Percentiles rank a stretch among this genome's conserved stretches.
These are phyloP conservation scores for Hibiscus syriacus DNA, from an alignment of 345 rosid genomes.

Conservation along the genomic window DNA sequence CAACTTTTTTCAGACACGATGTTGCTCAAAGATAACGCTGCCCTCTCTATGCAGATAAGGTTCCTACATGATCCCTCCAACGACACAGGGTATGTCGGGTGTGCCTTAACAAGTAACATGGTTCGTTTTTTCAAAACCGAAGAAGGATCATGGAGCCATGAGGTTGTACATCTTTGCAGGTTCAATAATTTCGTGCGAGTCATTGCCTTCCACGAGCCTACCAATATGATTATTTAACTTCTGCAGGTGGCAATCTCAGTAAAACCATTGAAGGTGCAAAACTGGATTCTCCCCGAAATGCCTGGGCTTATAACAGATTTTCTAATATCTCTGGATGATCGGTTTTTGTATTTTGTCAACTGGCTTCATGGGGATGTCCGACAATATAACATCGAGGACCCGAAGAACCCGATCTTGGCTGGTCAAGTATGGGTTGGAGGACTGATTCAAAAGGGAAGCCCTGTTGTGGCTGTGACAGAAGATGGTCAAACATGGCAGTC, in stretches of 20 bases:
- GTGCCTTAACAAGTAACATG: slow-evolving; percentile 79
- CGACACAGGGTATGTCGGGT: slow-evolving; percentile 70
- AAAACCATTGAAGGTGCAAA: slow-evolving; percentile 72
- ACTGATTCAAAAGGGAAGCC: slow-evolving; percentile 59
- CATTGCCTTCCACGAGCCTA: not conserved
- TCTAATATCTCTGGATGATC: slow-evolving; percentile 85
- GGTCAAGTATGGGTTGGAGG: slow-evolving; percentile 96
- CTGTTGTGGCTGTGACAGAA: slow-evolving; percentile 50
- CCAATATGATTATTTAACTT: not conserved
- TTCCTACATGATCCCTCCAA: slow-evolving; percentile 88
- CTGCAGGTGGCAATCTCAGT: slow-evolving; percentile 69
- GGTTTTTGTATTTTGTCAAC: slow-evolving; percentile 75
- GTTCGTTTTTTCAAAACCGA: slow-evolving; percentile 69
- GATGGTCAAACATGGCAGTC: slow-evolving; percentile 62
- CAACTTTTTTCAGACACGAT: not conserved
- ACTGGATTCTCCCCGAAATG: slow-evolving; percentile 96
- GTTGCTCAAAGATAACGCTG: not conserved
- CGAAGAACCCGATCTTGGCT: slow-evolving; percentile 52
- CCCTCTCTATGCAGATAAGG: slow-evolving; percentile 45
- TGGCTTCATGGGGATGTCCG: slow-evolving; percentile 96
- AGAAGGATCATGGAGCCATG: slow-evolving; percentile 81
- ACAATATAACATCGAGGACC: slow-evolving; percentile 79
- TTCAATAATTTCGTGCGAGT: not conserved
- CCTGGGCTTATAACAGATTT: slow-evolving; percentile 92
- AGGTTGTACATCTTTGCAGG: slow-evolving; percentile 30